Evolutionary conservation across 768 basidiomycete genomes (phyloP), one percentile per base, ranked within the genome.

Genomic region (Porphyrellus cyaneotinctus): DNA sequence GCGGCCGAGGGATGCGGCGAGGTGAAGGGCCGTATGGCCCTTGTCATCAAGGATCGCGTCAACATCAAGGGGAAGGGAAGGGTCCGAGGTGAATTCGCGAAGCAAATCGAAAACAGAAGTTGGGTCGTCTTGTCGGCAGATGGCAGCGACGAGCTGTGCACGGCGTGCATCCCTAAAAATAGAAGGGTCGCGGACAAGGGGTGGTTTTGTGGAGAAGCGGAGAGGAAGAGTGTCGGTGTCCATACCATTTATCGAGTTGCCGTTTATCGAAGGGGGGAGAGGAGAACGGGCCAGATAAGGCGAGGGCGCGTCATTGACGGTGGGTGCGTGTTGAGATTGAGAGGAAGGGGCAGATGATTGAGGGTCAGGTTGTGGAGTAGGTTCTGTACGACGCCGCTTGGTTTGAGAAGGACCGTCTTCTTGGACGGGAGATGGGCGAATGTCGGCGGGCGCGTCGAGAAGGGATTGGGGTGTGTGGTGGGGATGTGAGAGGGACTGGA

Each of bases 21-120:
- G 80, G 67, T 99, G 97, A 14, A 99, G 76, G 11, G 95, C 88
- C 0, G 94, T 92, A 68, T 99, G 97, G 0, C 92, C 91, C 62
- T 93, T 88, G 58, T 97, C 91, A 62, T 99, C 97, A 37, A 99
- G 79, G 37, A 95, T 77, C n/a, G 80, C 77, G 64, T 98, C 89
- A 43, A 91, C 73, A 53, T 94, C 91, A 33, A 63, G 49, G 7
- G 68, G 63, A 17, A 64, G 51, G 22, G 67, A 64, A 15, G 70
- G 63, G 48, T 77, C 66, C 1, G 79, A 74, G 7, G 80, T 74
- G 20, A 86, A 75, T 65, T 85, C 84, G 39, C 85, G 85, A 20
- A 91, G 70, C 24, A 84, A 71, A 43, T 85, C 80, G 4, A 91
- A 66, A 6, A 91, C 76, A 6, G 77, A 66, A 17, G 60, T 63